These are phyloP conservation scores for Fulvia fulva DNA, from an alignment of 2,329 filamentous ascomycete species.

Conservation along the genomic window DNA sequence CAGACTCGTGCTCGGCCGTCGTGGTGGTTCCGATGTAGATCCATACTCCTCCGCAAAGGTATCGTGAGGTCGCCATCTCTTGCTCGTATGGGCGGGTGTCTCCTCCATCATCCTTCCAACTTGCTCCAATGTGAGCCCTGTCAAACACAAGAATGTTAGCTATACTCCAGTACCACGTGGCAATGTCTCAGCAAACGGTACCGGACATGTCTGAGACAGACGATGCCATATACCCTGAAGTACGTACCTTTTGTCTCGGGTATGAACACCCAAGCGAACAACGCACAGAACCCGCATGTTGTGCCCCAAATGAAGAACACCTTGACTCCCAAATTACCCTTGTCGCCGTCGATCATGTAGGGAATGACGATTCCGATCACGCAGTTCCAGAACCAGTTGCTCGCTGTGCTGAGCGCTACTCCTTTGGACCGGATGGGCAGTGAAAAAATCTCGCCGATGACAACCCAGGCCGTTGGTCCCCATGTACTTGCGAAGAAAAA, in stretches of 20 bases:
- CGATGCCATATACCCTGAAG: too few relatives aligned
- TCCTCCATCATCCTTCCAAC: conserved; percentile 41
- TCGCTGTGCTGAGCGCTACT: conserved; percentile 79
- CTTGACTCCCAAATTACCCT: conserved; percentile 50
- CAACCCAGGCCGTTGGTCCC: conserved; percentile 64
- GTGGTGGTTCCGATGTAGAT: background rate
- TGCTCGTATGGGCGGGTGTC: conserved; percentile 40
- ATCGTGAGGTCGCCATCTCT: conserved; percentile 30
- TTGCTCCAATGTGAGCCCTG: conserved; percentile 39
- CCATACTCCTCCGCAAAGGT: conserved; percentile 29
- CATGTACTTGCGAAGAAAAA: conserved; percentile 87
- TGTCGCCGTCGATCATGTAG: conserved; percentile 61
- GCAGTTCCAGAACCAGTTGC: conserved; percentile 53
- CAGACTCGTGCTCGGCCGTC: background rate
- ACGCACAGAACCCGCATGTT: conserved; percentile 30
- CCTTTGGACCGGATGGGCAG: conserved; percentile 53
- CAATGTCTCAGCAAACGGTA: too few relatives aligned
- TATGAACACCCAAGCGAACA: conserved; percentile 38
- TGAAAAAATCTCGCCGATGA: conserved; percentile 83
- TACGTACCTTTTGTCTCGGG: conserved; percentile 40
- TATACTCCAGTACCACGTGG: too few relatives aligned
- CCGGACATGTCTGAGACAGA: too few relatives aligned
- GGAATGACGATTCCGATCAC: conserved; percentile 67
- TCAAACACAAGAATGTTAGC: too few relatives aligned
- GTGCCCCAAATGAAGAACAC: conserved; percentile 48